Conservation (phyloP, 1,284 basidiomycete genomes). For the Peniophora sp. region DNA sequence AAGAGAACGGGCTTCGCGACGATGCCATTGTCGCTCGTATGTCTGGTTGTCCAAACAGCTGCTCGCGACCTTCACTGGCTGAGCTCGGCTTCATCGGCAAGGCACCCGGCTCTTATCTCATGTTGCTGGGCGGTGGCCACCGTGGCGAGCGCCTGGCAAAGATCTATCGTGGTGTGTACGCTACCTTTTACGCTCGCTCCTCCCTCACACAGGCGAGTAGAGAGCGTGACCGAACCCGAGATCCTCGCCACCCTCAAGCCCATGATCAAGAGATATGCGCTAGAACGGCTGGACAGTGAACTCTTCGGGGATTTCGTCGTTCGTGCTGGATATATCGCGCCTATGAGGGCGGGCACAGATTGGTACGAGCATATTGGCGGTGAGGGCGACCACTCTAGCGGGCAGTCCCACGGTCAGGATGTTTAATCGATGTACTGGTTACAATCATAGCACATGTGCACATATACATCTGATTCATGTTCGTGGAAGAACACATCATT, state of each 20-base stretch:
- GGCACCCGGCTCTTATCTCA: slow-evolving; percentile 89
- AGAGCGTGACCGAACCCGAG: slow-evolving; percentile 90
- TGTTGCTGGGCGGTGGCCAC: slow-evolving; percentile 95
- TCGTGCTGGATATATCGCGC: slow-evolving; percentile 76
- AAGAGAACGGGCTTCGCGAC: slow-evolving; percentile 86
- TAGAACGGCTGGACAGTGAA: slow-evolving; percentile 86
- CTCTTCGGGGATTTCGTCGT: slow-evolving; percentile 96
- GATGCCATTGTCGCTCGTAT: slow-evolving; percentile 97
- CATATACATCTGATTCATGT: too few relatives aligned
- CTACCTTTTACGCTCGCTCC: background rate
- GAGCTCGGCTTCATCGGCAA: slow-evolving; percentile 97
- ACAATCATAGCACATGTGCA: too few relatives aligned
- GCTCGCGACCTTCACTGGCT: slow-evolving; percentile 85
- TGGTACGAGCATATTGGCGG: slow-evolving; percentile 82
- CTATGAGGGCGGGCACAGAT: slow-evolving; percentile 67
- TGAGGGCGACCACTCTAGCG: slow-evolving; percentile 51
- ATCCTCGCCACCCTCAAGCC: slow-evolving; percentile 85
- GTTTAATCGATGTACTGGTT: too few relatives aligned
- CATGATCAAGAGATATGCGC: slow-evolving; percentile 91
- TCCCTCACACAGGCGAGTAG: slow-evolving; percentile 28
- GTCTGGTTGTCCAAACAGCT: slow-evolving; percentile 96
- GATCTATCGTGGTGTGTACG: slow-evolving; percentile 68
- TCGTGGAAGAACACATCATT: too few relatives aligned
- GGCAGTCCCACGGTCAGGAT: too few relatives aligned
- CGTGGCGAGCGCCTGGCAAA: slow-evolving; percentile 92